Evolutionary conservation across 495 filamentous ascomycete species (phyloP).

Genomic region (Jackrogersella minutella): DNA sequence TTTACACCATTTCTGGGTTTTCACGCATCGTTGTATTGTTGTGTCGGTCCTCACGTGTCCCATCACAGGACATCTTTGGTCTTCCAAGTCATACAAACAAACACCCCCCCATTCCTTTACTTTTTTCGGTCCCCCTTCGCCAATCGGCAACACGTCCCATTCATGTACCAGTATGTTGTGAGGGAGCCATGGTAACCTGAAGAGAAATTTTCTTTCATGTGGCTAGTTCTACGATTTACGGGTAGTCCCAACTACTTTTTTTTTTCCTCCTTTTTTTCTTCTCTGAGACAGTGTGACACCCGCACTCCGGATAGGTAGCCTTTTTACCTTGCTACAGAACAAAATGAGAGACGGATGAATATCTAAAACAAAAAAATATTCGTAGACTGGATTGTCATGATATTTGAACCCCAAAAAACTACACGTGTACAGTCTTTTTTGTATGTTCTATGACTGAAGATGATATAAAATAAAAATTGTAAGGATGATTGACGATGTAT

Average conservation of each 20-base stretch:
- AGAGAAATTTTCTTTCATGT: constrained; percentile 14
- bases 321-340: constrained; percentile 3
- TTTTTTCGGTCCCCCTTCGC: neutral
- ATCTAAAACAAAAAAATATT: too few relatives aligned
- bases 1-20: constrained; percentile 31
- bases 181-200: neutral
- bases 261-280: too few relatives aligned
- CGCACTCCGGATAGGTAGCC: constrained; percentile 3
- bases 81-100: neutral
- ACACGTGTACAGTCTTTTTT: neutral
- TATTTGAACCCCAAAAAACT: neutral
- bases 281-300: neutral
- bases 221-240: constrained; percentile 21
- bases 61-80: neutral
- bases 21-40: constrained; percentile 13
- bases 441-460: neutral
- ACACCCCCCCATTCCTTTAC: neutral
- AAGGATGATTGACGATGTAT: neutral
- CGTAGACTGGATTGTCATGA: constrained; percentile 11
- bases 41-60: neutral
- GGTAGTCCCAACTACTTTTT: too few relatives aligned
- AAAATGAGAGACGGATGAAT: constrained; percentile 10
- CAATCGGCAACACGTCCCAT: neutral
- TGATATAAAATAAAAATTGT: neutral
- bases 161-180: constrained; percentile 18